A percentile compares a stretch with the other conserved stretches of the same genome.
Conservation (phyloP, 2,329 filamentous ascomycete genomes). For the Fusarium chlamydosporum region DNA sequence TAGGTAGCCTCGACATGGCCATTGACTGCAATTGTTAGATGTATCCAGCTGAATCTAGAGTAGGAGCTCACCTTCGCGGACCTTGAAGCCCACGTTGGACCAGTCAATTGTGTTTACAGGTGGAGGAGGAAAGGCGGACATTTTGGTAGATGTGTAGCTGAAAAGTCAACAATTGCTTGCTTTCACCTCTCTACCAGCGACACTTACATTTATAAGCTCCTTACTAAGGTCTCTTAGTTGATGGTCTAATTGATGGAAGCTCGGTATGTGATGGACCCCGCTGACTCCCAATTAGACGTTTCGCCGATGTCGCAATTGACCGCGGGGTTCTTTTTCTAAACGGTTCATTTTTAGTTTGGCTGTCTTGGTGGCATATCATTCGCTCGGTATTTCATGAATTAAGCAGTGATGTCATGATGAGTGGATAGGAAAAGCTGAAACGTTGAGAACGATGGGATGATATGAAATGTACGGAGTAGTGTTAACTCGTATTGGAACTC, state of each 20-base stretch:
- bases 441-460: too few species aligned
- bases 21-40: constrained; percentile 73
- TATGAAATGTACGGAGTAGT: too few species aligned
- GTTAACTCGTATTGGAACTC: too few species aligned
- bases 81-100: constrained; percentile 91
- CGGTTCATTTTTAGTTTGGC: constrained; percentile 8
- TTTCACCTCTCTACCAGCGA: neutral
- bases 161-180: constrained; percentile 10
- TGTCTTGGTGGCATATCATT: constrained; percentile 38
- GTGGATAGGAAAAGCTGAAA: neutral
- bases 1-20: constrained; percentile 93
- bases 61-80: constrained; percentile 79
- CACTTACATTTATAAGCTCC: constrained; percentile 35
- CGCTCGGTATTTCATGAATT: constrained; percentile 11
- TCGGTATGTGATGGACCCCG: neutral
- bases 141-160: constrained; percentile 48
- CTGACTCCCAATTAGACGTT: constrained; percentile 25
- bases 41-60: neutral
- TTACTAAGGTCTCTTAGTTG: neutral
- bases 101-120: constrained; percentile 90
- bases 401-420: constrained; percentile 42
- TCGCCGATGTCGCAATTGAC: constrained; percentile 46
- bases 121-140: constrained; percentile 78
- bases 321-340: constrained; percentile 37
- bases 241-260: constrained; percentile 4